Conservation (phyloP, 345 rosid species). For the Eucalyptus regnans region DNA sequence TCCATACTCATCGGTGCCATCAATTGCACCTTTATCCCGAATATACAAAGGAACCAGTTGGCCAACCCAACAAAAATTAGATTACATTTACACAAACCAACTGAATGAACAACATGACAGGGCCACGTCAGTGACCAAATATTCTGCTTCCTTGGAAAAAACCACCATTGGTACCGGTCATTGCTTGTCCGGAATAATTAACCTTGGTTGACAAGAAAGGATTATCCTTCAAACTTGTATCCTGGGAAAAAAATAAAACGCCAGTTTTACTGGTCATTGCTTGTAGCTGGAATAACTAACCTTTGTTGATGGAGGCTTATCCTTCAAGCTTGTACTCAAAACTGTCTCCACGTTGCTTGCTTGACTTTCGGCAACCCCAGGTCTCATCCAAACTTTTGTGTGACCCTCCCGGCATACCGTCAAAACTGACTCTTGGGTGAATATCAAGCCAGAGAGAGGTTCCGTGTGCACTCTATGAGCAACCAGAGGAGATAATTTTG, state of each 20-base stretch:
- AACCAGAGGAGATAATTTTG: slow-evolving; percentile 81
- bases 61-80: slow-evolving; percentile 15
- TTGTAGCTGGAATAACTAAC: slow-evolving; percentile 46
- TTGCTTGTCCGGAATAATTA: neutral
- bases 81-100: slow-evolving; percentile 11
- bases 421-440: slow-evolving; percentile 81
- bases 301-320: slow-evolving; percentile 49
- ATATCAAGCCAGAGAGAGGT: slow-evolving; percentile 85
- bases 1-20: neutral
- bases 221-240: neutral
- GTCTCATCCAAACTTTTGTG: slow-evolving; percentile 93
- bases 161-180: neutral
- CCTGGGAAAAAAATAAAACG: neutral
- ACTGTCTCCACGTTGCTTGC: slow-evolving; percentile 40
- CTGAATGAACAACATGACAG: slow-evolving; percentile 3
- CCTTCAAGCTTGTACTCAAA: slow-evolving; percentile 57
- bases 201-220: neutral
- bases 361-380: slow-evolving; percentile 50
- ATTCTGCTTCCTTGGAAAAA: neutral
- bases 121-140: neutral
- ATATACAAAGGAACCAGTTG: slow-evolving; percentile 22
- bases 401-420: slow-evolving; percentile 94
- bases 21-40: neutral
- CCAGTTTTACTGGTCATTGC: slow-evolving; percentile 11
- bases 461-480: slow-evolving; percentile 90